Conservation (phyloP, 805 yeast species). For the Candida tammaniensis region DNA sequence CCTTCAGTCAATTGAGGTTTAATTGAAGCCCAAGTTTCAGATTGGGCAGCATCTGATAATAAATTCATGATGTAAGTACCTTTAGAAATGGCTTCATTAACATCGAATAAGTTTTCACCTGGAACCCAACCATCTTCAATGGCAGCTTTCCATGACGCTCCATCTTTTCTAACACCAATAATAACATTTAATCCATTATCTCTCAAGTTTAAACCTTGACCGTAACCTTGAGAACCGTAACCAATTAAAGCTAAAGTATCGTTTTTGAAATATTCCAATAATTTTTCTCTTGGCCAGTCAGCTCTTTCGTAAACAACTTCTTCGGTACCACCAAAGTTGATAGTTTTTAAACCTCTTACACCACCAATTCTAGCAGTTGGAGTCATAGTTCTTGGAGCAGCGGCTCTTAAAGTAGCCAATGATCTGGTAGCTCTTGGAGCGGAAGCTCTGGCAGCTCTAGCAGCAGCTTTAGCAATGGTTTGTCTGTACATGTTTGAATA, state of each 20-base stretch:
- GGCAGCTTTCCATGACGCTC: conserved; percentile 99
- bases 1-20: conserved; percentile 94
- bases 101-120: conserved; percentile 96
- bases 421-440: conserved; percentile 58
- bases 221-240: conserved; percentile 99
- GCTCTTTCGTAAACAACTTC: conserved; percentile 97
- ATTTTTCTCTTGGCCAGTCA: conserved; percentile 99
- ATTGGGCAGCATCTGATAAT: conserved; percentile 98
- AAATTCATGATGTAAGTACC: conserved; percentile 98
- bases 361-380: conserved; percentile 38
- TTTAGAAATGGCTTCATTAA: conserved; percentile 84
- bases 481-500: no score
- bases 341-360: conserved; percentile 90
- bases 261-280: conserved; percentile 93
- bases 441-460: conserved; percentile 39
- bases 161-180: conserved; percentile 97
- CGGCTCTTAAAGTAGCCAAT: conserved; percentile 52
- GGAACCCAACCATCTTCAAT: conserved; percentile 99
- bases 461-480: conserved; percentile 48
- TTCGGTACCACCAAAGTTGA: conserved; percentile 93
- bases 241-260: conserved; percentile 98
- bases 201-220: conserved; percentile 98
- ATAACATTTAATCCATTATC: conserved; percentile 98
- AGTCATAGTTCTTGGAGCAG: conserved; percentile 36
- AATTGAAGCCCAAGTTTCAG: conserved; percentile 91